Conservation (phyloP, 495 filamentous ascomycete genomes). For the Thozetella sp. region DNA sequence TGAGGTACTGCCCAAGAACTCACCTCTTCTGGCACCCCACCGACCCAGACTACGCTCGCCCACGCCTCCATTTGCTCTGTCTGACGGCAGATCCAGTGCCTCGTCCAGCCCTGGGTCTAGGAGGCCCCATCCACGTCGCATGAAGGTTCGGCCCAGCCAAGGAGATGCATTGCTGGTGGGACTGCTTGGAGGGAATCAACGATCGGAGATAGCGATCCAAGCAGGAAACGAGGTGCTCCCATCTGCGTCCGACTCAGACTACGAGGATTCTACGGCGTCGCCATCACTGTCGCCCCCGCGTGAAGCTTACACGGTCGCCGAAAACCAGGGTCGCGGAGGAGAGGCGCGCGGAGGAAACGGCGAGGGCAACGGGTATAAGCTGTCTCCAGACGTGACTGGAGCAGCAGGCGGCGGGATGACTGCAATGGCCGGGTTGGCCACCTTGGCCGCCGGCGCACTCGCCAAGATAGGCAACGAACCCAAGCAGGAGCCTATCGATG, state of each 20-base stretch:
- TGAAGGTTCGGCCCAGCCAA: slow-evolving; percentile 38
- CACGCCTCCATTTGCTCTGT: slow-evolving; percentile 30
- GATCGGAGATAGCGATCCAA: slow-evolving; percentile 42
- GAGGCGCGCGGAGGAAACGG: slow-evolving; percentile 4
- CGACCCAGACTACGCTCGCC: slow-evolving; percentile 37
- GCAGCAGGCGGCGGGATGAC: slow-evolving; percentile 31
- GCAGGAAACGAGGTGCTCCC: slow-evolving; percentile 38
- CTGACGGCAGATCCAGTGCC: slow-evolving; percentile 38
- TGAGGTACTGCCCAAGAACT: slow-evolving; percentile 41
- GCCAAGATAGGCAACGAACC: slow-evolving; percentile 26
- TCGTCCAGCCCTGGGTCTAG: slow-evolving; percentile 30
- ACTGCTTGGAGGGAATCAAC: slow-evolving; percentile 50
- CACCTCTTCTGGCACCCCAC: slow-evolving; percentile 40
- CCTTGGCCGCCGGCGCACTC: slow-evolving; percentile 38
- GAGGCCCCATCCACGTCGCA: slow-evolving; percentile 40
- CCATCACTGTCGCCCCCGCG: slow-evolving; percentile 7
- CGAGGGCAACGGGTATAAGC: slow-evolving; percentile 6
- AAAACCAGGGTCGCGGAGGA: background rate
- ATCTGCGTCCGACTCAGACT: slow-evolving; percentile 27
- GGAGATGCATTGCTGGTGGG: slow-evolving; percentile 58
- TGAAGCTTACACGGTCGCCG: background rate
- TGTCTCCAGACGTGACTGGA: slow-evolving; percentile 10
- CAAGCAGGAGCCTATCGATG: slow-evolving; percentile 21
- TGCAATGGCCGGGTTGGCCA: slow-evolving; percentile 35
- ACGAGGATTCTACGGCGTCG: slow-evolving; percentile 8